Conservation (phyloP, 2,329 filamentous ascomycete genomes). For the Pyrenophora seminiperda region DNA sequence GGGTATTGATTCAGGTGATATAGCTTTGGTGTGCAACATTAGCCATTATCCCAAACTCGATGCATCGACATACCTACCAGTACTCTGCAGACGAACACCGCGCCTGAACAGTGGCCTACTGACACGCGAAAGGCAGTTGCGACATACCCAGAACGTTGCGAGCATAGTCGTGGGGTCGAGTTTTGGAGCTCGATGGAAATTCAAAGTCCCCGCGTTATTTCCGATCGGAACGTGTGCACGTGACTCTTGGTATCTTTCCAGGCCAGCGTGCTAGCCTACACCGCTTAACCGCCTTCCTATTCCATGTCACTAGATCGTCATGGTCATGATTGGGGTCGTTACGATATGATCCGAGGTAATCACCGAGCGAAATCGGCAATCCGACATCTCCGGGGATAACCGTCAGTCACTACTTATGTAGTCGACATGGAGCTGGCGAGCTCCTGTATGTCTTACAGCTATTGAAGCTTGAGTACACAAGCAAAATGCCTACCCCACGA, state of each 20-base stretch:
- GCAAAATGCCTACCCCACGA: slow-evolving; percentile 18
- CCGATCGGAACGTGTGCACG: slow-evolving; percentile 33
- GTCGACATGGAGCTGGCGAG: slow-evolving; percentile 1
- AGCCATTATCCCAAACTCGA: slow-evolving; percentile 4
- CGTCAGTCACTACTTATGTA: slow-evolving; percentile 22
- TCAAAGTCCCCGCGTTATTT: slow-evolving; percentile 28
- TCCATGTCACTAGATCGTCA: slow-evolving; percentile 9
- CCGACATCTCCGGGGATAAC: slow-evolving; percentile 38
- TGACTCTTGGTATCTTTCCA: slow-evolving; percentile 19
- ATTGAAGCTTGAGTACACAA: not conserved
- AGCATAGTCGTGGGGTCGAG: slow-evolving; percentile 43
- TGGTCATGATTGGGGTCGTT: slow-evolving; percentile 11
- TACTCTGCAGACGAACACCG: slow-evolving; percentile 37
- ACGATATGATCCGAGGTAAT: slow-evolving; percentile 21
- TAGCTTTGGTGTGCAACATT: slow-evolving; percentile 23
- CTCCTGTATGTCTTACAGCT: slow-evolving; percentile 10
- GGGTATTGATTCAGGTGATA: slow-evolving; percentile 51
- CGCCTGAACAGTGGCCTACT: slow-evolving; percentile 40
- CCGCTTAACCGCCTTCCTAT: slow-evolving; percentile 19
- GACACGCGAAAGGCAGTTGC: slow-evolving; percentile 52
- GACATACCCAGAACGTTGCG: slow-evolving; percentile 53
- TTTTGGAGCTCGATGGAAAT: slow-evolving; percentile 14
- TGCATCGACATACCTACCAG: slow-evolving; percentile 18
- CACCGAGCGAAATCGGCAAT: slow-evolving; percentile 32
- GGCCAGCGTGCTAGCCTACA: slow-evolving; percentile 5